Base-by-base conservation (phyloP, 768 basidiomycete species). In the Coprinopsis strossmayeri region DNA sequence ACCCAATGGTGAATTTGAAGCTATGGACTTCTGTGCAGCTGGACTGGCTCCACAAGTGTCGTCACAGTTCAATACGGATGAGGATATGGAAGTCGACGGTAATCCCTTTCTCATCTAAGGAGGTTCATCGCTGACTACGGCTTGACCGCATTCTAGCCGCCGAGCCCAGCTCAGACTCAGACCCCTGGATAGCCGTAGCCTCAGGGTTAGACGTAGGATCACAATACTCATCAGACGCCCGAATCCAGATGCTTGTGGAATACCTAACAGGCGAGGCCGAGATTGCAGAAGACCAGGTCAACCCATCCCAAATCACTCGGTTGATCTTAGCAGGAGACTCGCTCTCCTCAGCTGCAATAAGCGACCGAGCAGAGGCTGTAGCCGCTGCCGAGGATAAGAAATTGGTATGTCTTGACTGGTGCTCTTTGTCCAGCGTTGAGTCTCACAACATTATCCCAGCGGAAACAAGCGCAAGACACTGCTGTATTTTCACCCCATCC, bases 271-370 rank as follows among this genome's bases (percentile, higher is more conserved):
- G 91, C 1, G 95, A 98, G 67, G 72, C 69, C 21, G 91, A 89
- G n/a, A 81, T 80, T 1, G 59, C 66, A 0, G 72, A 78, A 49
- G 87, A 91, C 50, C 83, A 83, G 59, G 58, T 70, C 7, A 70
- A 76, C 10, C 79, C 87, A 4, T 70, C 83, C 2, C 80, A 79
- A 53, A 85, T 98, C 58, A 85, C 91, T 5, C 77, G 92, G 12
- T 69, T 99, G 12, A 81, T 99, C 32, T 74, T 99, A 32, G 90
- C 89, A 2, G 96, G 96, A 3, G 90, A 98, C 64, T 93, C 92
- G 2, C 63, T 97, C 5, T 78, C 78, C 11, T 74, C 83, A 0
- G 63, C 77, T 3, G 53, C 60, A 1, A 54, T 65, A 45, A 57
- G 52, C 7, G 58, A 64, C 10, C 62, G 65, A 48, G 66, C 63